These are phyloP conservation scores for Paecilomyces variotii DNA, from an alignment of 2,329 filamentous ascomycete genomes.

Conservation along the genomic window DNA sequence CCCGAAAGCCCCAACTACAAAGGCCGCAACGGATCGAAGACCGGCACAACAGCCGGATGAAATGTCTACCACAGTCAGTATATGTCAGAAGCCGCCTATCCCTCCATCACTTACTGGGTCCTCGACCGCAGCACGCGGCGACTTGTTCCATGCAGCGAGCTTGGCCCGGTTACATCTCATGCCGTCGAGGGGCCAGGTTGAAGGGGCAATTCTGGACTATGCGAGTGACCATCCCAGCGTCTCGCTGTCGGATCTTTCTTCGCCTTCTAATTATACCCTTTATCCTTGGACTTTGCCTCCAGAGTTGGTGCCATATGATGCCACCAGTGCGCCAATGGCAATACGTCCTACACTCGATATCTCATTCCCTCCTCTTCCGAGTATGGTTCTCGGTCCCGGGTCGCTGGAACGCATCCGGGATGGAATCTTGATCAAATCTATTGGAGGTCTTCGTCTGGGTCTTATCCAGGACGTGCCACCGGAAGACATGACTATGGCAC, in stretches of 20 bases:
- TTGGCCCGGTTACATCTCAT: conserved; percentile 74
- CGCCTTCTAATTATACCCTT: conserved; percentile 69
- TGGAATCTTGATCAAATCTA: conserved; percentile 53
- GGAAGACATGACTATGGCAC: conserved; percentile 6
- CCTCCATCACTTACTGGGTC: conserved; percentile 64
- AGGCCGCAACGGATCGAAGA: background rate
- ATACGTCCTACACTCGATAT: conserved; percentile 64
- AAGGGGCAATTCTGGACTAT: conserved; percentile 49
- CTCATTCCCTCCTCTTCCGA: conserved; percentile 53
- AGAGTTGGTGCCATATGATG: conserved; percentile 65
- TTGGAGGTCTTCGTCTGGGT: conserved; percentile 50
- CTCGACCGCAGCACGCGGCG: conserved; percentile 65
- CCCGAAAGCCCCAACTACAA: conserved; percentile 41
- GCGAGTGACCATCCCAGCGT: conserved; percentile 49
- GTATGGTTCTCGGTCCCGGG: conserved; percentile 38
- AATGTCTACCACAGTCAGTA: conserved; percentile 31
- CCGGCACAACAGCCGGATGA: conserved; percentile 2
- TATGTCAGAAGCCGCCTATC: conserved; percentile 58
- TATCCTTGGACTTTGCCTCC: conserved; percentile 90
- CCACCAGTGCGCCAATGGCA: conserved; percentile 65
- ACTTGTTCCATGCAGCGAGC: conserved; percentile 83
- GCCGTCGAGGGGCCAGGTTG: conserved; percentile 50
- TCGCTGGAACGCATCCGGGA: conserved; percentile 50
- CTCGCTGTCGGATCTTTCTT: conserved; percentile 46
- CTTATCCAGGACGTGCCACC: conserved; percentile 41